Conservation (phyloP, 257 asterid species). For the Nicotiana paniculata region DNA sequence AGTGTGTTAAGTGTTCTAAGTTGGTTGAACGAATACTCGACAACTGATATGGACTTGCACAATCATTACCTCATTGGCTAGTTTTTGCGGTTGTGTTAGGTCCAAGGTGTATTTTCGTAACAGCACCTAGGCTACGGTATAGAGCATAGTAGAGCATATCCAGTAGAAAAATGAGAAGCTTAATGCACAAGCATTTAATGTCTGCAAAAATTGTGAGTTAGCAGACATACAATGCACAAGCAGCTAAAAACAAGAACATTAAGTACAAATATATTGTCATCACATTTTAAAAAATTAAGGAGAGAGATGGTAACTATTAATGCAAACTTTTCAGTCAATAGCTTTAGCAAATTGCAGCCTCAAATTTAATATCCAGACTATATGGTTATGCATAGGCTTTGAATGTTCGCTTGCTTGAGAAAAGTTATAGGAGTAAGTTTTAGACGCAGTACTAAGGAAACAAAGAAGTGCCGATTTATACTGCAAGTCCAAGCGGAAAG, state of each 20-base stretch:
- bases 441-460: not conserved
- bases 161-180: not conserved
- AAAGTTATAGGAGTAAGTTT: not conserved
- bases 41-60: not conserved
- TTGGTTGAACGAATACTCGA: not conserved
- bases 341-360: not conserved
- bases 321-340: not conserved
- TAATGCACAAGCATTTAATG: not conserved
- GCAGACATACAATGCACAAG: not conserved
- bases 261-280: not conserved
- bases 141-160: not conserved
- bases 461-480: not conserved
- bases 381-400: not conserved
- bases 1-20: not conserved
- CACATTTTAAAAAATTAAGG: not conserved
- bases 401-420: not conserved
- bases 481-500: slow-evolving; percentile 22
- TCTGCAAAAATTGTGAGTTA: not conserved
- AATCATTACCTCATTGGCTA: not conserved
- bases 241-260: not conserved
- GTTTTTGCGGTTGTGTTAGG: not conserved
- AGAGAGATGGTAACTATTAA: not conserved
- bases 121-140: not conserved
- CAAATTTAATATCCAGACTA: not conserved
- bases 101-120: not conserved